These are phyloP conservation scores for Cymbopogon citratus DNA, from an alignment of 176 grass and related monocot species.

Conservation along the genomic window DNA sequence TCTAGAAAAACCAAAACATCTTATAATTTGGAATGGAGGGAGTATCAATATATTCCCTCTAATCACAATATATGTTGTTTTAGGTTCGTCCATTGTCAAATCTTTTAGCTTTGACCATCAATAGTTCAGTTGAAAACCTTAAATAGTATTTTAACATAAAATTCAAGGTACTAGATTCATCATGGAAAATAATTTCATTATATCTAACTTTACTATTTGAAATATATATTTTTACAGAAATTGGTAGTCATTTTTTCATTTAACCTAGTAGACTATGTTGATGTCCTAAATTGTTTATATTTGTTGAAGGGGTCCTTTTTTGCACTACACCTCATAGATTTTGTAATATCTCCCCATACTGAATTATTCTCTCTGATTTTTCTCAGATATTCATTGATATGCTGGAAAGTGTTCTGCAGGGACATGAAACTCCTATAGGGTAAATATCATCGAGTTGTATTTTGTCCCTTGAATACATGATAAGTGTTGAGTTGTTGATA, in stretches of 20 bases:
- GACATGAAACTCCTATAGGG: constrained; percentile 68
- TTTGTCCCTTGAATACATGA: constrained; percentile 13
- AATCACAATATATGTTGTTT: neutral
- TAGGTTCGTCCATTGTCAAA: neutral
- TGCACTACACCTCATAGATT: neutral
- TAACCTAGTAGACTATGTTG: neutral
- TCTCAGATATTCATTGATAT: constrained; percentile 78
- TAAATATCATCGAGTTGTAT: constrained; percentile 30
- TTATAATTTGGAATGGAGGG: too few relatives aligned
- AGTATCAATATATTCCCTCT: neutral
- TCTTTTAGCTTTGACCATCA: neutral
- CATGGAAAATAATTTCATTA: neutral
- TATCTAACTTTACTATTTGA: neutral
- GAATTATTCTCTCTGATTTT: constrained; percentile 13
- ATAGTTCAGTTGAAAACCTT: neutral
- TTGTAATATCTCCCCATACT: constrained; percentile 9
- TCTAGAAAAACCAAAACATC: too few relatives aligned
- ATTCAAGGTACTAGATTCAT: neutral
- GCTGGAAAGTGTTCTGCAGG: constrained; percentile 78
- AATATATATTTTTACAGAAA: neutral
- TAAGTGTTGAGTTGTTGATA: neutral
- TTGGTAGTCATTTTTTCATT: neutral
- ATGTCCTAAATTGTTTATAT: neutral
- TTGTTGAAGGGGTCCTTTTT: neutral
- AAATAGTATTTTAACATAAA: neutral